Evolutionary conservation across 2,329 filamentous ascomycete genomes (phyloP).

Genomic region (Calonectria hawksworthii): DNA sequence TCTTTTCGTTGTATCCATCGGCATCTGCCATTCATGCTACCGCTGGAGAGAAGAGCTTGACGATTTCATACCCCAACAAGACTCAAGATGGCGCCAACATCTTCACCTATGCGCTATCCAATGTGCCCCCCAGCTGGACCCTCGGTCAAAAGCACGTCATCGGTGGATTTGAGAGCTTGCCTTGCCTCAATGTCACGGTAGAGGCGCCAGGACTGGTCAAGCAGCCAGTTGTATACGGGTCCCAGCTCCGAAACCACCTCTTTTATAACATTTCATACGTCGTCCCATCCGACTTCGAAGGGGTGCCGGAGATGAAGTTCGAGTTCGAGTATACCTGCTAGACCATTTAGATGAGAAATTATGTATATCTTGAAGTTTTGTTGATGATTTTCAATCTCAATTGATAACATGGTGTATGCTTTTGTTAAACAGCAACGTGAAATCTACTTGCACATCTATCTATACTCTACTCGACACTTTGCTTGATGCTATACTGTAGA

Average conservation of each 20-base stretch:
- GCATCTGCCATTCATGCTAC: slow-evolving; percentile 58
- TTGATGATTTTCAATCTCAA: neutral
- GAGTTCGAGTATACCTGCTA: slow-evolving; percentile 49
- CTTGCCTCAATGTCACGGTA: slow-evolving; percentile 56
- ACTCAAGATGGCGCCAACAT: slow-evolving; percentile 55
- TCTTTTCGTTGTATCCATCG: slow-evolving; percentile 57
- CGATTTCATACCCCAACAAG: slow-evolving; percentile 55
- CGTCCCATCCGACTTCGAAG: slow-evolving; percentile 56
- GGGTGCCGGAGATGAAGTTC: slow-evolving; percentile 54
- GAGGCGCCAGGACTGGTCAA: slow-evolving; percentile 53
- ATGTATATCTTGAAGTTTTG: neutral
- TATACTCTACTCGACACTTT: neutral
- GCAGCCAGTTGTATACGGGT: slow-evolving; percentile 54
- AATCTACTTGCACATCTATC: neutral
- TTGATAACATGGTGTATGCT: too few species aligned
- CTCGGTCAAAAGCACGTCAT: slow-evolving; percentile 48
- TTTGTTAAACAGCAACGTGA: neutral
- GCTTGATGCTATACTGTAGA: neutral
- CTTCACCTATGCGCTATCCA: slow-evolving; percentile 56
- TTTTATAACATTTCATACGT: slow-evolving; percentile 63
- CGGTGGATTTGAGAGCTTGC: slow-evolving; percentile 51
- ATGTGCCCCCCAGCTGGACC: slow-evolving; percentile 56
- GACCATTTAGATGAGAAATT: neutral
- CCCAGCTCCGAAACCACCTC: slow-evolving; percentile 55
- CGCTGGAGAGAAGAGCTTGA: slow-evolving; percentile 50